These are phyloP conservation scores for Podaxis sp. DNA, from an alignment of 768 basidiomycete genomes.

Conservation along the genomic window DNA sequence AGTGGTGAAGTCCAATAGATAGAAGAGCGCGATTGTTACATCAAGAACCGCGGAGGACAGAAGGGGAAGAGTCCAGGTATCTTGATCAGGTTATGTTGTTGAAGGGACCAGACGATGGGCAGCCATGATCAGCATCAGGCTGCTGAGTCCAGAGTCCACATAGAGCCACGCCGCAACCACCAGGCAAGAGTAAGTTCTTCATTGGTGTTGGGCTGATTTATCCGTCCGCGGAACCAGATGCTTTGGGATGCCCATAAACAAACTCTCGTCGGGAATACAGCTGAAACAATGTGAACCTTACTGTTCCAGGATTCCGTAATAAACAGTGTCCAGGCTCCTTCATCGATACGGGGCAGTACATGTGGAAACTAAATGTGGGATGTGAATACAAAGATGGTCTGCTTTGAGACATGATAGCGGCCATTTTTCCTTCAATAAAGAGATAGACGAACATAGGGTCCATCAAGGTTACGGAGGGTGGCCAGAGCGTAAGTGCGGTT, in stretches of 20 bases:
- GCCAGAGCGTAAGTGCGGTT: neutral
- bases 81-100: neutral
- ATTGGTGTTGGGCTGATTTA: neutral
- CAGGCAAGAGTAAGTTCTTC: neutral
- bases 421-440: slow-evolving; percentile 2
- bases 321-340: too few species aligned
- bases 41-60: slow-evolving; percentile 6
- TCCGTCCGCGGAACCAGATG: neutral
- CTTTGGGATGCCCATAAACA: neutral
- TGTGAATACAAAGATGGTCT: neutral
- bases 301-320: too few species aligned
- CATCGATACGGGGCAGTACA: too few species aligned
- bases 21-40: neutral
- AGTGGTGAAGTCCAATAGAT: neutral
- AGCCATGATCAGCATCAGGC: neutral
- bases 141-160: neutral
- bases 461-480: neutral
- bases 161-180: slow-evolving; percentile 9
- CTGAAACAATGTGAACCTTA: neutral
- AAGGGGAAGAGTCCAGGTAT: slow-evolving; percentile 1
- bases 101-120: neutral
- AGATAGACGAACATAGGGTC: neutral
- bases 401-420: neutral
- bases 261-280: neutral
- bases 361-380: neutral